phyloP scores from a whole-genome alignment of 495 filamentous ascomycete species.

The Penicillium canariense region DNA sequence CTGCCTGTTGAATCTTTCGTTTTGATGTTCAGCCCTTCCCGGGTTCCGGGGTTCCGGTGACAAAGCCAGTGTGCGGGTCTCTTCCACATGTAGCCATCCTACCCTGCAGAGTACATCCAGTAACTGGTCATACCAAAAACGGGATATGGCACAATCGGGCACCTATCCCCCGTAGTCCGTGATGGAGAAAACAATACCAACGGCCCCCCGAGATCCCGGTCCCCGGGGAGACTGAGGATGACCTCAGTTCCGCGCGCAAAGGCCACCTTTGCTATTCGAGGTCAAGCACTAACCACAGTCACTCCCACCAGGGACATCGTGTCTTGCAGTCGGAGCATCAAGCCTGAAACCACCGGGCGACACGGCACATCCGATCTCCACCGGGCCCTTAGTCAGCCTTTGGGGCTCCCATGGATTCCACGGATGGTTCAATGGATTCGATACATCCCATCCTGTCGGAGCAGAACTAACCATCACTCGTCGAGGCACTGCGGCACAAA shows the following conservation, averaged over 20 bases:
- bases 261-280: constrained; percentile 12
- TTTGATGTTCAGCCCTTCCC: too few relatives aligned
- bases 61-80: too few relatives aligned
- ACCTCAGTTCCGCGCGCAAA: constrained; percentile 5
- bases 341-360: constrained; percentile 28
- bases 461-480: neutral
- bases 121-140: too few relatives aligned
- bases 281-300: too few relatives aligned
- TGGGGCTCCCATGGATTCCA: neutral
- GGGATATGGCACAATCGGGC: neutral
- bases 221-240: neutral
- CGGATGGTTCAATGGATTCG: neutral
- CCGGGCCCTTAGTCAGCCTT: constrained; percentile 9
- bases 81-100: too few relatives aligned
- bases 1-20: too few relatives aligned
- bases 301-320: neutral
- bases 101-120: too few relatives aligned
- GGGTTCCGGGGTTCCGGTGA: too few relatives aligned
- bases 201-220: neutral
- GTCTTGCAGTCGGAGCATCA: constrained; percentile 16
- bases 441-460: too few relatives aligned
- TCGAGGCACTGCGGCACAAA: too few relatives aligned
- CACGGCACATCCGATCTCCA: constrained; percentile 27
- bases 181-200: neutral
- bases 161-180: neutral